Evolutionary conservation across 2,329 filamentous ascomycete genomes (phyloP), one percentile per base, ranked within the genome.

Genomic region (Fusarium sp.): DNA sequence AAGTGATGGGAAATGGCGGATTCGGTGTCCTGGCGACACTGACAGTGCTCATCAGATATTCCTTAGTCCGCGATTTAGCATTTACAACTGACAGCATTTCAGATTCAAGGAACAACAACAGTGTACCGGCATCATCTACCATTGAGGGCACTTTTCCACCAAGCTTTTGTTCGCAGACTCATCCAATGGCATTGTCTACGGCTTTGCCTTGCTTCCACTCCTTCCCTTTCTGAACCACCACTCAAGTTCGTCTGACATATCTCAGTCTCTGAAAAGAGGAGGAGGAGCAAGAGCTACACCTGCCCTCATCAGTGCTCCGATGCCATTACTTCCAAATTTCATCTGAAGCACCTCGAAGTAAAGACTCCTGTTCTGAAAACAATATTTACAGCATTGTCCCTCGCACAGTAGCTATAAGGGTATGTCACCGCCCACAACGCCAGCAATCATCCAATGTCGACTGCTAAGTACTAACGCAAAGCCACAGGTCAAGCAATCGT

Each of bases 91-190:
- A 51, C 6, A 9, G 2, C 14, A 18, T 6, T 18, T 11, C 4
- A n/a, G 11, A 8, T 1, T 15, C 20, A 51, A 20, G 5, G 5
- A 16, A 15, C 16, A 7, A 7, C 1, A 14, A 20, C 6, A 1
- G 12, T 3, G 3, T 12, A 15, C 9, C 22, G 8, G 2, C 11
- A 18, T 4, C 8, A 24, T 10, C 11, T 8, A 25, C 3, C 15
- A 10, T 6, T 2, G 5, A 12, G 2, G 12, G 8, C 8, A 10
- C 0, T 3, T 3, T 18, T 24, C 8, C 16, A n/a, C 0, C 7
- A 34, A 24, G 4, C 0, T 8, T 6, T n/a, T n/a, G 12, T 25
- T 38, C 30, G 6, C 32, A 9, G 2, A 25, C 2, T 8, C n/a
- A 49, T 18, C 2, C n/a, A 22, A 16, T 2, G 15, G 7, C 15